Percentiles rank a stretch among this genome's conserved stretches.
phyloP scores from a whole-genome alignment of 805 yeast genomes.

The Candida incommunis region DNA sequence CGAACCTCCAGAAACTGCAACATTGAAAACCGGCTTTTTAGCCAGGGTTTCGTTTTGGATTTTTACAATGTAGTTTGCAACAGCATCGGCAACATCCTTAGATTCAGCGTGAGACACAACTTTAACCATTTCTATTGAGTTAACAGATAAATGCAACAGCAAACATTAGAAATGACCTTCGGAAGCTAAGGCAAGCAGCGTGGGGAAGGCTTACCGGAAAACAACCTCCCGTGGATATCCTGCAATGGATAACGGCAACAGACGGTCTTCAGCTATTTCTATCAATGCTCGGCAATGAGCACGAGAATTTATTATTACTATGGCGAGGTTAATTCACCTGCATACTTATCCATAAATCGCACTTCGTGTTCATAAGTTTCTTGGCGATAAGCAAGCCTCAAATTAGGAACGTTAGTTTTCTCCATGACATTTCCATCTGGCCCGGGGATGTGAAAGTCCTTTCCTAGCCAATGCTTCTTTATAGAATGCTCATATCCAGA shows the following conservation, averaged over 20 bases:
- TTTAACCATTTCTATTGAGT: slow-evolving; percentile 16
- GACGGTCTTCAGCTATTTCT: too few species aligned
- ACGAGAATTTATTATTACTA: too few species aligned
- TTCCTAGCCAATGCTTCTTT: slow-evolving; percentile 89
- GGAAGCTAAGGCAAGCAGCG: too few species aligned
- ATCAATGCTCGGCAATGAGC: too few species aligned
- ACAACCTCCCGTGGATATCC: not conserved
- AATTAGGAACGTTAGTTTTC: slow-evolving; percentile 88
- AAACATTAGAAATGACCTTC: not conserved
- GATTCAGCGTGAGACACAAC: slow-evolving; percentile 38
- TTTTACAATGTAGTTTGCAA: slow-evolving; percentile 48
- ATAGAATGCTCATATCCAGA: slow-evolving; percentile 84
- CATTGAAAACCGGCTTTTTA: slow-evolving; percentile 34
- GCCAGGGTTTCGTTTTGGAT: slow-evolving; percentile 48
- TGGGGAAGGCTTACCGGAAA: too few species aligned
- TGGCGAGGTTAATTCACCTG: not conserved
- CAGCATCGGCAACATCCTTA: slow-evolving; percentile 45
- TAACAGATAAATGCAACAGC: not conserved
- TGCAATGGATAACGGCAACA: not conserved
- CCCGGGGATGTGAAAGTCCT: slow-evolving; percentile 36
- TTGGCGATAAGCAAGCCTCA: slow-evolving; percentile 68
- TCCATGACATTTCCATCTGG: slow-evolving; percentile 68
- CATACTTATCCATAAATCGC: slow-evolving; percentile 20
- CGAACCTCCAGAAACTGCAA: slow-evolving; percentile 89
- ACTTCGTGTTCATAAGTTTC: slow-evolving; percentile 73